Evolutionary conservation across 441 rosid species (phyloP).

Genomic region (Erodium chrysanthum): DNA sequence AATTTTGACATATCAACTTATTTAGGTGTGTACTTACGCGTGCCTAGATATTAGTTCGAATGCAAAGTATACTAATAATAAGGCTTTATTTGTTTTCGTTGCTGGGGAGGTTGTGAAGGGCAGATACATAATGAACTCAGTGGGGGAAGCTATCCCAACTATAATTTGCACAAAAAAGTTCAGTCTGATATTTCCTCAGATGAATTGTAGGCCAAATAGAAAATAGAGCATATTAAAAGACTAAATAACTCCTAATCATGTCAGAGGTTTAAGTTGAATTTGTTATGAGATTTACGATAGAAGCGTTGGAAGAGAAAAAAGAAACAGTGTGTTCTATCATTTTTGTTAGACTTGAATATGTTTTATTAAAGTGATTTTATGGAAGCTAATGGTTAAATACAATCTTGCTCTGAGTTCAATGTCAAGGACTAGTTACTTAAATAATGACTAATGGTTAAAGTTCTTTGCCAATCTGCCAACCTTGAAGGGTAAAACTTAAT

Average conservation of each 20-base stretch:
- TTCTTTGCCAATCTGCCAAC: too few species aligned
- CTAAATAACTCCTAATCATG: not conserved
- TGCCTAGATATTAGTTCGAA: not conserved
- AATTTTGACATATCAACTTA: not conserved
- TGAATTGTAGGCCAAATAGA: not conserved
- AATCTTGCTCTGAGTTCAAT: not conserved
- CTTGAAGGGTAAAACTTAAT: not conserved
- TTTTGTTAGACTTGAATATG: not conserved
- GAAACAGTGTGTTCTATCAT: not conserved
- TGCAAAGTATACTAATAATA: not conserved
- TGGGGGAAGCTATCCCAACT: not conserved
- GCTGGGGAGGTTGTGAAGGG: not conserved
- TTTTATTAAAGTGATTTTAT: not conserved
- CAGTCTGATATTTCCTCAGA: not conserved
- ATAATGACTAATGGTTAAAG: too few species aligned
- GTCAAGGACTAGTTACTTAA: not conserved
- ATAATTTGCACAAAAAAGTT: not conserved
- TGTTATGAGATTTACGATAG: not conserved
- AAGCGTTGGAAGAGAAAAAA: not conserved
- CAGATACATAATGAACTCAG: too few species aligned
- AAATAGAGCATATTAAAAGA: not conserved
- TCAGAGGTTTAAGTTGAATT: not conserved
- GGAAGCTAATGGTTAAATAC: too few species aligned
- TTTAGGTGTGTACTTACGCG: not conserved
- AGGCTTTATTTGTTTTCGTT: not conserved